Evolutionary conservation across 202 grass and related monocot genomes (phyloP).

Genomic region (Elaeis oleifera): DNA sequence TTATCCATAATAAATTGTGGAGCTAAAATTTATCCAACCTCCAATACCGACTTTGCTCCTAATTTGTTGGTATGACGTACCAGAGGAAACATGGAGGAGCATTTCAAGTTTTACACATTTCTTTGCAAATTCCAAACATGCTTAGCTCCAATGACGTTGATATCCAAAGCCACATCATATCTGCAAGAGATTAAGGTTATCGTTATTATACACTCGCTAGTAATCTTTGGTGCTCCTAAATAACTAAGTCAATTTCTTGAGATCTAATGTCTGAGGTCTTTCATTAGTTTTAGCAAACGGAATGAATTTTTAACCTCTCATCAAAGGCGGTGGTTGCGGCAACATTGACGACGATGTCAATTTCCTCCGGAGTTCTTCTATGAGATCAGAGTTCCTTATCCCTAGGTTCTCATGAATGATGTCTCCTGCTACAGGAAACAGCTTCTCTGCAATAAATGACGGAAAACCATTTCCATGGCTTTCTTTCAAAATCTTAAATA

Average conservation of each 20-base stretch:
- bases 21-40: too few relatives aligned
- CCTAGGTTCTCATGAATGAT: conserved; percentile 3
- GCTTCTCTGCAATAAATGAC: conserved; percentile 3
- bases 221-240: too few relatives aligned
- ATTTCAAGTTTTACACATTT: conserved; percentile 59
- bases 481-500: conserved; percentile 14
- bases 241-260: too few relatives aligned
- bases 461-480: conserved; percentile 18
- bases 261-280: too few relatives aligned
- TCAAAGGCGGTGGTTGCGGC: conserved; percentile 3
- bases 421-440: conserved; percentile 9
- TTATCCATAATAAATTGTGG: too few relatives aligned
- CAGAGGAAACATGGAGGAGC: conserved; percentile 77
- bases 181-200: conserved; percentile 17
- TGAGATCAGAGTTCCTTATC: not conserved
- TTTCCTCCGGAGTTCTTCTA: not conserved
- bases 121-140: conserved; percentile 61
- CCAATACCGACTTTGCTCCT: not conserved
- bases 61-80: conserved; percentile 15
- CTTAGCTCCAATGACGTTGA: conserved; percentile 76
- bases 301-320: not conserved
- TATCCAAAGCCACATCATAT: conserved; percentile 63
- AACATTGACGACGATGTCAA: not conserved
- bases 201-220: too few relatives aligned
- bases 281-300: too few relatives aligned